Base-by-base conservation (phyloP, 306 rosid species). In the Gastrolobium villosum region DNA sequence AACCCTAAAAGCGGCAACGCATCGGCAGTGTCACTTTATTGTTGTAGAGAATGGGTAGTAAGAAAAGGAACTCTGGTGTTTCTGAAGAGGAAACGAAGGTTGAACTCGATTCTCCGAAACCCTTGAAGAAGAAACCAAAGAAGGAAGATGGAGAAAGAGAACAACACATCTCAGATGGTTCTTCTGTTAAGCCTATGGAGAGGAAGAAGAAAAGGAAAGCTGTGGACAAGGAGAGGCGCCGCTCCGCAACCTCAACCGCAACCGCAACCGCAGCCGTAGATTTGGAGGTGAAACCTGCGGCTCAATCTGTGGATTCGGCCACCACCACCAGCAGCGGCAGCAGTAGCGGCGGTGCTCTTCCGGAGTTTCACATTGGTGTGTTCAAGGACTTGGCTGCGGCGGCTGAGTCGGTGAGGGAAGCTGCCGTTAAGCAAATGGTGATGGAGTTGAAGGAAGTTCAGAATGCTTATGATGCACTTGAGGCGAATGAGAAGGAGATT, bases 331-430 rank as follows among this genome's bases (percentile, higher is more conserved):
- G 82, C n/a, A n/a, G 86, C 11, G 34, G 65, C 8, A 31, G 82
- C n/a, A n/a, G 86, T 10, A 41, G 65, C 8, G 43, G 75, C 0
- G 63, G 66, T 36, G 60, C 65, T 57, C 79, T 85, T 14, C 97
- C 96, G 2, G 94, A 90, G 88, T 90, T 95, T 65, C 99, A 95
- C 81, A 92, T 95, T 67, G 90, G 90, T 7, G 98, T 95, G 75
- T 95, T 95, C 79, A 95, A 89, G 89, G 98, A 93, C 84, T 86
- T 95, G 79, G 89, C 94, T 4, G 84, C 82, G 3, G 91, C 84
- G 3, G 72, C 84, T 5, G 91, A 61, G 56, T 56, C 84, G 9
- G 81, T 66, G 7, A 86, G 97, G 83, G 89, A 85, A 82, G 81
- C 86, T 2, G 96, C 96, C 0, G 94, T 69, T 0, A 91, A 91